Evolutionary conservation across 352 stramenopile genomes (phyloP).

Genomic region (Aphanomyces astaci): DNA sequence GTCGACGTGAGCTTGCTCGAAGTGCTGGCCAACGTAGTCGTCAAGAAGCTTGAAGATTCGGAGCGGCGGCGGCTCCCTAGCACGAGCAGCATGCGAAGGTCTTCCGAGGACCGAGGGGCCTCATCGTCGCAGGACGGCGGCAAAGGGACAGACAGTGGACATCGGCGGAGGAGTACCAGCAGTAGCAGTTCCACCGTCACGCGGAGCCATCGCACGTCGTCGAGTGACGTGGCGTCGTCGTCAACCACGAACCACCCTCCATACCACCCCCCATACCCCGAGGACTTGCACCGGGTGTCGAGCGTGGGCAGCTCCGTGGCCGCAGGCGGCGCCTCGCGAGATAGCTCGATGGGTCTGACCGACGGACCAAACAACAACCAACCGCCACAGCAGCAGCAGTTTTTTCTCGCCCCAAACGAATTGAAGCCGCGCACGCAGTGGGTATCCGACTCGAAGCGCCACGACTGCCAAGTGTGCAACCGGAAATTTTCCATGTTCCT

Average conservation of each 20-base stretch:
- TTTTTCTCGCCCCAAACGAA: conserved; percentile 26
- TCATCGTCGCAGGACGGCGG: background rate
- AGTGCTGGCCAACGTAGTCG: conserved; percentile 6
- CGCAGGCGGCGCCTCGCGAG: no score
- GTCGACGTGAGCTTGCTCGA: conserved; percentile 69
- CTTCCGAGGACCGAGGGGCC: background rate
- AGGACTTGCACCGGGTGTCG: background rate
- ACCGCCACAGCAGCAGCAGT: background rate
- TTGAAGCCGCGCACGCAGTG: conserved; percentile 77
- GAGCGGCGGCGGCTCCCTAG: background rate
- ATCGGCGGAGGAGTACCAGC: no score
- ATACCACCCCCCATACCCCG: background rate
- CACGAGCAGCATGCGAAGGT: no score
- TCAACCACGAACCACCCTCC: background rate
- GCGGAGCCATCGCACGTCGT: conserved; percentile 38
- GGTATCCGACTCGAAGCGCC: conserved; percentile 79
- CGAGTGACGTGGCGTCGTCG: background rate
- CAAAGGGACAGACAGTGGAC: background rate
- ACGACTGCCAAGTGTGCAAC: conserved; percentile 84
- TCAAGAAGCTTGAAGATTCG: conserved; percentile 14
- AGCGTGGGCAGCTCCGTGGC: no score
- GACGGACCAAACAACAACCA: no score
- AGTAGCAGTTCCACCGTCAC: conserved; percentile 37
- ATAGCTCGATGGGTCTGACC: no score
- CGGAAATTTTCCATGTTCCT: conserved; percentile 85